Evolutionary conservation across 352 stramenopile species (phyloP), one percentile per base, ranked within the genome.

Genomic region (Elongisporangium anandrum): DNA sequence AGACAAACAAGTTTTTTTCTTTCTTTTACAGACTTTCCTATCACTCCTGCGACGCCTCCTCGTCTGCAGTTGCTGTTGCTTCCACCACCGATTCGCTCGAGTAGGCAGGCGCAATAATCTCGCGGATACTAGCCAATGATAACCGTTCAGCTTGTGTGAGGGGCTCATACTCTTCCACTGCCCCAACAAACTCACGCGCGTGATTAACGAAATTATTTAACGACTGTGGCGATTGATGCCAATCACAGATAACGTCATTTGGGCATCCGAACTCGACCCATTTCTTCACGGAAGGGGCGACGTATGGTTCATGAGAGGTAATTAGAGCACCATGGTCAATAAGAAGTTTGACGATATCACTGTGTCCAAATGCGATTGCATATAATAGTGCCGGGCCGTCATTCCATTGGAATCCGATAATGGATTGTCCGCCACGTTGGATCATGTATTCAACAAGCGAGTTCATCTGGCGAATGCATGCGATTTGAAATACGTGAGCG

Each of bases 401-500:
- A 23, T 89, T 82, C 50, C 66, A 73, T n/a, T 85, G 76, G 58
- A 85, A 90, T 4, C 68, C 62, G 4, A 88, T 56, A 38, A 92
- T 71, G 21, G 79, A 59, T 13, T 90, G 69, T 2, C 78, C 75
- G 6, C 82, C 80, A 47, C 77, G 72, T 7, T 60, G 57, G 26
- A 89, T 74, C 70, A 90, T 85, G 52, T 75, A 73, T 48, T 65
- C 45, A 23, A 88, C 63, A 2, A 92, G 57, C 13, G 56, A 58
- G 0, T 56, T 52, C 52, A 87, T 66, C 41, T 58, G 49, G 20
- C 76, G 79, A 52, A 92, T 88, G 34, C 79, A 90, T 29, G 79
- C 79, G 7, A 85, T 51, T 52, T 90, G 82, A 39, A 90, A 82
- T 13, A 70, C 76, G 49, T 72, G 60, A 6, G 79, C 78, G 52